Evolutionary conservation across 2,329 filamentous ascomycete genomes (phyloP), one percentile per base, ranked within the genome.

Genomic region (Ophiostoma quercus): DNA sequence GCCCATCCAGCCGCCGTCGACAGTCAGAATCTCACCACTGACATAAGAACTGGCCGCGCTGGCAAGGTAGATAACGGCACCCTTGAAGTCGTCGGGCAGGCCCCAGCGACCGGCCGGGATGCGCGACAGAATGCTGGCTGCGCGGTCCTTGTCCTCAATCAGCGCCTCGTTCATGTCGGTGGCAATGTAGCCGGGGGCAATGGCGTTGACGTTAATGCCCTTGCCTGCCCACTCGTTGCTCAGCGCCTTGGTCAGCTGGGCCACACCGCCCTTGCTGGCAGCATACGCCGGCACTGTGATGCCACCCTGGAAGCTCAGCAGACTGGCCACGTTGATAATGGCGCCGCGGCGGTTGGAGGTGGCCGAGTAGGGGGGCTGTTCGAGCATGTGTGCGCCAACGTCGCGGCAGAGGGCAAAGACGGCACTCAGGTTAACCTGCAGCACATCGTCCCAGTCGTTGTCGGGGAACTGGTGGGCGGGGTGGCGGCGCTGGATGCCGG

Each of bases 151-250:
- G 78, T 97, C 88, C 67, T 88, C 85, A 62, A 96, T 86, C 76
- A 97, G 79, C 2, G 92, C 93, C 74, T 84, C 85, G 78, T 97
- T 97, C 94, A 97, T 97, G 72, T 97, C 93, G n/a, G 93, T 97
- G 67, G 87, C 91, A 75, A 96, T 92, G 79, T 97, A 97, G 0
- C 93, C 93, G 0, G 93, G 93, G 1, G 93, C 92, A 76, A 97
- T 92, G 8, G 90, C 92, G 78, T 97, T 97, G 57, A 97, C 92
- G 0, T 86, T 92, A 72, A 97, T 85, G 1, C 92, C 92, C 76
- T 88, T 85, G n/a, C 82, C 79, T 0, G 89, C 87, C 93, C 93
- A 97, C 80, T 96, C 92, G 77, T 97, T 97, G 66, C 89, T 88
- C 71, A 97, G 83, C 34, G 90, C 89, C 81, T 95, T 96, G 68